Evolutionary conservation across 192 early-diverging fungal genomes (phyloP).

Genomic region (Dimargaris xerosporica): DNA sequence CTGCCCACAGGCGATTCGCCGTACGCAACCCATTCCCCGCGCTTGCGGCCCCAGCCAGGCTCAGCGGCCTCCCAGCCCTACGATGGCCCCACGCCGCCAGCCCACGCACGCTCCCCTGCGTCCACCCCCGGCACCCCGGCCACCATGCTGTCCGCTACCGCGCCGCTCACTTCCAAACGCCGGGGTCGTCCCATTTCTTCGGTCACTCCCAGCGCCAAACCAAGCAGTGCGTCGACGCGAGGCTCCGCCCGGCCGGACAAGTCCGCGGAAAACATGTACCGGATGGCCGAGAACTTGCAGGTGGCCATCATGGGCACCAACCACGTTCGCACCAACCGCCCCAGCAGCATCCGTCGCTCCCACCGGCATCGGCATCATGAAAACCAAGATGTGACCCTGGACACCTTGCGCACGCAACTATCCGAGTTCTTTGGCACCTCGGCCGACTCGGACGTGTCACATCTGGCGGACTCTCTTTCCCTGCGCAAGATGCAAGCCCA

Average conservation of each 20-base stretch:
- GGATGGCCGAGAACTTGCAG: conserved; percentile 5
- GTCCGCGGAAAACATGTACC: not conserved
- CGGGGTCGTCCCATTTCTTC: conserved; percentile 1
- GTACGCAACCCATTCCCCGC: no score
- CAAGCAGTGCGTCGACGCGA: not conserved
- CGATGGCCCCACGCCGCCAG: not conserved
- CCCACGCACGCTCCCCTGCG: not conserved
- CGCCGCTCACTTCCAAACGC: conserved; percentile 10
- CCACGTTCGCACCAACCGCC: conserved; percentile 1
- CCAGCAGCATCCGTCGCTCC: not conserved
- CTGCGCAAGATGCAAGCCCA: conserved; percentile 17
- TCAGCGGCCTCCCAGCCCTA: not conserved
- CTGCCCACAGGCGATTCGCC: no score
- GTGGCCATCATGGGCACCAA: not conserved
- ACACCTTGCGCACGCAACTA: conserved; percentile 25
- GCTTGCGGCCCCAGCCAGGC: no score
- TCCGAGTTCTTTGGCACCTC: conserved; percentile 30
- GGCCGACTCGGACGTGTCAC: conserved; percentile 24
- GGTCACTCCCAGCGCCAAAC: not conserved
- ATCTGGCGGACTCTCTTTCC: conserved; percentile 25
- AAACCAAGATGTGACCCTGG: not conserved
- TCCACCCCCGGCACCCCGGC: not conserved
- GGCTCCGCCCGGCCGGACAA: conserved; percentile 7
- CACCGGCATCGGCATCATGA: not conserved
- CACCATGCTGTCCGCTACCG: not conserved